phyloP scores from a whole-genome alignment of 164 flowering plant genomes.

The Warburgia ugandensis region DNA sequence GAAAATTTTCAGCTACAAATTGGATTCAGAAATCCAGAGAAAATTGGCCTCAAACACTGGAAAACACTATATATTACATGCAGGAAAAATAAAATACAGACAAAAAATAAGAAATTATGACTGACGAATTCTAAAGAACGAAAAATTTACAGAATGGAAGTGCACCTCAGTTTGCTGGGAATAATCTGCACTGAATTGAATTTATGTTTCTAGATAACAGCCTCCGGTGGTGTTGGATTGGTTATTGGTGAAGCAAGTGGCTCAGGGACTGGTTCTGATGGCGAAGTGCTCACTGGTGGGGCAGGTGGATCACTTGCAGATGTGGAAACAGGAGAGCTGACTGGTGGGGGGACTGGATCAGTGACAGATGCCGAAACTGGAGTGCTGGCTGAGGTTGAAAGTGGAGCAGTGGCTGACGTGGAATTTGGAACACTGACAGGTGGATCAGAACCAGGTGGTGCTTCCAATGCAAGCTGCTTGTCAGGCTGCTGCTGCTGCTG shows the following conservation, averaged over 20 bases:
- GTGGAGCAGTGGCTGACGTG: background rate
- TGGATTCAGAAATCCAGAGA: background rate
- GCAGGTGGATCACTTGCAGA: background rate
- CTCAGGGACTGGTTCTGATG: background rate
- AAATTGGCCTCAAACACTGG: background rate
- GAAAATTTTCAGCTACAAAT: background rate
- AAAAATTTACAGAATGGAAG: background rate
- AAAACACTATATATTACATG: background rate
- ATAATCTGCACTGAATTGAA: no score
- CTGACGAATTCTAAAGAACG: background rate
- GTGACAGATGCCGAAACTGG: background rate
- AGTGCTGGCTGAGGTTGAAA: no score
- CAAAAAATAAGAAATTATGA: background rate
- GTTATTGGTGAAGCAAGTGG: constrained; percentile 1
- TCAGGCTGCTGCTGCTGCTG: constrained; percentile 49
- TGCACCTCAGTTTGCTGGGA: constrained; percentile 2
- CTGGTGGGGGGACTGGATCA: background rate
- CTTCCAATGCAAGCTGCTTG: constrained; percentile 66
- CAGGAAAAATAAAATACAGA: constrained; percentile 1
- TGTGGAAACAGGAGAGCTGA: background rate
- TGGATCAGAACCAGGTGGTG: constrained; percentile 25
- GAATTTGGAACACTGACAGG: background rate
- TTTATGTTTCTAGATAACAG: background rate
- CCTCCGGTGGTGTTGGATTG: constrained; percentile 1
- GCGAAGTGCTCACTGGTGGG: constrained; percentile 1